Base-by-base conservation (phyloP, 2,329 filamentous ascomycete species). In the Blastomyces gilchristii region DNA sequence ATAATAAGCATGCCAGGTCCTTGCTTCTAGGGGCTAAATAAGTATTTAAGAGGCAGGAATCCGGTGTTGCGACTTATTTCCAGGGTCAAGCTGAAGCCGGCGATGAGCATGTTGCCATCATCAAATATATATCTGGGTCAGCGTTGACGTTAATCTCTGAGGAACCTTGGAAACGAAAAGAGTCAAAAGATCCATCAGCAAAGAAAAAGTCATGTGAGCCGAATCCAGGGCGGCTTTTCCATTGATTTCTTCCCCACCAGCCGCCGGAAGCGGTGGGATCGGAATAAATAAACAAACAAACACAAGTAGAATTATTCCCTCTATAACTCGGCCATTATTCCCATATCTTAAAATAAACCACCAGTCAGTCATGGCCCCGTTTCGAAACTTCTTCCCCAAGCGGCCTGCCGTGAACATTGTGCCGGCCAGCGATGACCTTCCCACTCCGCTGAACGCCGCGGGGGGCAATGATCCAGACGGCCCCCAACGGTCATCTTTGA, bases 331-430 rank as follows among this genome's bases (percentile, higher is more conserved):
- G 47, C 4, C 47, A 16, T 52, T 52, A 28, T 7, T 16, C 12
- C 12, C 12, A 28, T 52, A 28, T 16, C 49, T 16, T 14, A 28
- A 14, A 25, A 28, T 25, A 9, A 12, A 50, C 47, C 45, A 4
- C 22, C 49, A 52, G n/a, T 31, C 28, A 31, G 78, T 67, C 64
- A 89, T 89, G 87, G 83, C 85, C 66, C 78, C 79, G 25, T 88
- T 90, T 72, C 86, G 88, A 68, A 91, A 90, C 74, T 85, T 87
- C 39, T 88, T 91, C 72, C 78, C 82, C 63, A 83, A 84, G 70
- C 86, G 84, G 61, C 67, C 71, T 66, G 75, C 73, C 68, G 72
- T 71, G 66, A 63, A 53, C 18, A 67, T 67, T 65, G 71, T 60
- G 22, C 71, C 76, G 60, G 71, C 73, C 66, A 75, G 75, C 66